phyloP scores from a whole-genome alignment of 805 yeast species.

The Candida pseudofarinosa region DNA sequence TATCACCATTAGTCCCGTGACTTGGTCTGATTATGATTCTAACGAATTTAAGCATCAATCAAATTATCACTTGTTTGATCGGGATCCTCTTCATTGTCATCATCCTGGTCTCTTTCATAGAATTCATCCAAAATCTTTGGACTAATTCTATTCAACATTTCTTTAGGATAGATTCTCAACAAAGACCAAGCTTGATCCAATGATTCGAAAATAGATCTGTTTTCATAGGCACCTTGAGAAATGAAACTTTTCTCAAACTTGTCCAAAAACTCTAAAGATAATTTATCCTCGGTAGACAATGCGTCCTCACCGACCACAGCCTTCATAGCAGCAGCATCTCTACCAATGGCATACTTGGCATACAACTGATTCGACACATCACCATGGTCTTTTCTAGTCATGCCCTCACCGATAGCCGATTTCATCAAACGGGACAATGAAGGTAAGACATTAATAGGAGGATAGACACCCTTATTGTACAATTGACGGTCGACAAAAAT shows the following conservation, averaged over 20 bases:
- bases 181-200: slow-evolving; percentile 98
- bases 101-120: slow-evolving; percentile 82
- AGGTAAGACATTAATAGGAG: slow-evolving; percentile 98
- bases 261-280: slow-evolving; percentile 95
- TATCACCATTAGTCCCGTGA: neutral
- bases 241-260: slow-evolving; percentile 96
- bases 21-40: neutral
- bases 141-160: slow-evolving; percentile 95
- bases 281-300: slow-evolving; percentile 92
- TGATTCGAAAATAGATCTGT: slow-evolving; percentile 90
- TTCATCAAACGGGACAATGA: slow-evolving; percentile 97
- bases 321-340: slow-evolving; percentile 99
- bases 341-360: slow-evolving; percentile 99
- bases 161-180: slow-evolving; percentile 98
- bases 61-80: slow-evolving; percentile 37
- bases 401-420: slow-evolving; percentile 99
- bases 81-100: slow-evolving; percentile 36
- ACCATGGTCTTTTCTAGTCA: slow-evolving; percentile 99
- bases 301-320: slow-evolving; percentile 99
- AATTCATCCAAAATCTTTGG: slow-evolving; percentile 95
- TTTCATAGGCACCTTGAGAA: slow-evolving; percentile 94
- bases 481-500: slow-evolving; percentile 95
- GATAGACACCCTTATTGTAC: slow-evolving; percentile 94
- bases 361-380: slow-evolving; percentile 98
- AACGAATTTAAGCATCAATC: slow-evolving; percentile 33